A percentile compares a stretch with the other conserved stretches of the same genome.
Conservation (phyloP, 1,284 basidiomycete genomes). For the Leccinum subrobustum region DNA sequence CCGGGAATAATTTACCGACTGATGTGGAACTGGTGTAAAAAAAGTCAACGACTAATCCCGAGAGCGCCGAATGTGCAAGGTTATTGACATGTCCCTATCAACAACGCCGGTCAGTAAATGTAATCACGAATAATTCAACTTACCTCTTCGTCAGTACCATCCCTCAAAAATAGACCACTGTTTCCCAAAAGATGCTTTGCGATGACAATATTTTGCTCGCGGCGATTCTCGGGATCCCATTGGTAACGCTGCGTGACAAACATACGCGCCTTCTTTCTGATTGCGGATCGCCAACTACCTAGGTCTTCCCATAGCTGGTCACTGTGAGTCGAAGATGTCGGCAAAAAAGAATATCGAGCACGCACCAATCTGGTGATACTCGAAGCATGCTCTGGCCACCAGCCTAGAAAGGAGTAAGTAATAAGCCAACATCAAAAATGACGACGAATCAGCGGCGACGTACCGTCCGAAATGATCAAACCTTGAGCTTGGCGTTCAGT, state of each 20-base stretch:
- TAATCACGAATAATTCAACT: neutral
- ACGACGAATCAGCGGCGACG: too few species aligned
- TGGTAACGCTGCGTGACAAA: conserved; percentile 1
- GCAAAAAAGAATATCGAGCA: neutral
- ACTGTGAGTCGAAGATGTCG: neutral
- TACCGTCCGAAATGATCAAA: too few species aligned
- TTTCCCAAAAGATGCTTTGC: neutral
- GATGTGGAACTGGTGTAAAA: neutral
- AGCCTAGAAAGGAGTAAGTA: neutral
- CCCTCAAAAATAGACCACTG: conserved; percentile 1
- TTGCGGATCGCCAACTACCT: conserved; percentile 1
- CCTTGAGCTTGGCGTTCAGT: too few species aligned
- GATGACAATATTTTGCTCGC: neutral
- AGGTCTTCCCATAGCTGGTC: conserved; percentile 10
- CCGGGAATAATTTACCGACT: neutral
- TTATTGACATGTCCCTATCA: conserved; percentile 13
- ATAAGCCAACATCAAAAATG: too few species aligned
- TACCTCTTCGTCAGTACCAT: too few species aligned
- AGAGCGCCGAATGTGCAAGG: neutral
- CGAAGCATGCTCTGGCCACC: neutral
- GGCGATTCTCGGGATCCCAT: too few species aligned
- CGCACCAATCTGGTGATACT: neutral
- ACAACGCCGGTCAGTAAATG: neutral
- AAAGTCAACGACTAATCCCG: conserved; percentile 3
- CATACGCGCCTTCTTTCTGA: conserved; percentile 8